Base-by-base conservation (phyloP, 1,284 basidiomycete species). In the Austroboletus novae-zelandiae region DNA sequence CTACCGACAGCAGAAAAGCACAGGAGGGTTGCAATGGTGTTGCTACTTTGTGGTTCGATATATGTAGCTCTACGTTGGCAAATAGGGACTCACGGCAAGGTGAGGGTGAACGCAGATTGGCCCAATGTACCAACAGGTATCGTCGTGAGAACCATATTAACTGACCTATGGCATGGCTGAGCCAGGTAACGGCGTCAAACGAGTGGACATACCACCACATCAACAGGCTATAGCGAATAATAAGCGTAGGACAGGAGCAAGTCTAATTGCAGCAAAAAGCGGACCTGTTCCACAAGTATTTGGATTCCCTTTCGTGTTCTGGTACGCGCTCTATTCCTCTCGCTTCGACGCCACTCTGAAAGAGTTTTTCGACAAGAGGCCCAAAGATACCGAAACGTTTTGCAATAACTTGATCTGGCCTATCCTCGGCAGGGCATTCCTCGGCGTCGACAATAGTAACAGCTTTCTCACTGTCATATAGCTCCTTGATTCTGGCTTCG, bases 61-160 rank as follows among this genome's bases (percentile, higher is more conserved):
- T 9, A 25, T 25, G 23, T 6, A 11, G 23, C 9, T 30, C 27
- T 45, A 48, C 34, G 43, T 17, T 42, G 15, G 15, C 17, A 23
- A 68, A 23, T 5, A 9, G 15, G 17, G 20, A 68, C 74, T 20
- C 40, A 76, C 60, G 71, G 66, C 47, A 84, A 74, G 9, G 77
- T 76, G 45, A 86, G 73, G 13, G 74, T 76, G 58, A 74, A 80
- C 56, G 68, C 63, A 17, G 71, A 73, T 56, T 80, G 79, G 0
- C 71, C 81, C n/a, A 85, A 69, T 18, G 77, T 70, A 8, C 83
- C 83, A 23, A 83, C 74, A 0, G 83, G 80, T 47, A 86, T 78
- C 1, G 78, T 79, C 2, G 73, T 74, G 34, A 82, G 63, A 1
- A 79, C 78, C 40, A 67, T 69, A 47, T 78, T 77, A 51, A 74